These are phyloP conservation scores for Rosa chinensis DNA, from an alignment of 306 rosid genomes.

Conservation along the genomic window DNA sequence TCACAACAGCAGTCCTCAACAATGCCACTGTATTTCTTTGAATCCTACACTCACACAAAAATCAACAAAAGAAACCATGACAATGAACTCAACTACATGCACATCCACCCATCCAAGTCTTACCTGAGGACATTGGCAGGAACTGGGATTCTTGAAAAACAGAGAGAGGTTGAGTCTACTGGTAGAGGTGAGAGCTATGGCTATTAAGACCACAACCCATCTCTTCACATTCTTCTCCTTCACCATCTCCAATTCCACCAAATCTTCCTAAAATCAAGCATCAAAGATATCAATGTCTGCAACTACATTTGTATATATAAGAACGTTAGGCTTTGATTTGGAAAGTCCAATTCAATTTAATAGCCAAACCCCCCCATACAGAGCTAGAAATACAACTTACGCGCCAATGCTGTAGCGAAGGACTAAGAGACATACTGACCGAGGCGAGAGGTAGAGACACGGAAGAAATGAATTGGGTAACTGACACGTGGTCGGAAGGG, in stretches of 20 bases:
- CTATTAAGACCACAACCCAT: constrained; percentile 14
- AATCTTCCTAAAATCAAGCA: not conserved
- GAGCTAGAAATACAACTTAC: not conserved
- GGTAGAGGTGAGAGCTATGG: not conserved
- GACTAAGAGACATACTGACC: not conserved
- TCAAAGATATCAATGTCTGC: not conserved
- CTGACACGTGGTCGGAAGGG: not conserved
- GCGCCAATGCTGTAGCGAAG: not conserved
- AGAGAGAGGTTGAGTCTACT: not conserved
- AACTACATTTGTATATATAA: too few species aligned
- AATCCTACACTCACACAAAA: constrained; percentile 32
- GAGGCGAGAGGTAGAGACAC: not conserved
- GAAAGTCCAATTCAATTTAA: not conserved
- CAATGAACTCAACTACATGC: not conserved
- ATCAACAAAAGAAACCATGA: not conserved
- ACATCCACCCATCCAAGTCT: not conserved
- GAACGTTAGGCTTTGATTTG: not conserved
- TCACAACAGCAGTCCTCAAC: constrained; percentile 77
- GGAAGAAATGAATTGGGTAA: not conserved
- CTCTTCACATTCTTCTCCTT: constrained; percentile 1
- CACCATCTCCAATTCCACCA: constrained; percentile 3
- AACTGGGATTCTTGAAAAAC: constrained; percentile 17
- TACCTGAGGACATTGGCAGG: constrained; percentile 27
- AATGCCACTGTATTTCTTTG: constrained; percentile 54
- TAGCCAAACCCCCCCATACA: not conserved